phyloP scores from a whole-genome alignment of 2,329 filamentous ascomycete species.

The Cercospora sp. region DNA sequence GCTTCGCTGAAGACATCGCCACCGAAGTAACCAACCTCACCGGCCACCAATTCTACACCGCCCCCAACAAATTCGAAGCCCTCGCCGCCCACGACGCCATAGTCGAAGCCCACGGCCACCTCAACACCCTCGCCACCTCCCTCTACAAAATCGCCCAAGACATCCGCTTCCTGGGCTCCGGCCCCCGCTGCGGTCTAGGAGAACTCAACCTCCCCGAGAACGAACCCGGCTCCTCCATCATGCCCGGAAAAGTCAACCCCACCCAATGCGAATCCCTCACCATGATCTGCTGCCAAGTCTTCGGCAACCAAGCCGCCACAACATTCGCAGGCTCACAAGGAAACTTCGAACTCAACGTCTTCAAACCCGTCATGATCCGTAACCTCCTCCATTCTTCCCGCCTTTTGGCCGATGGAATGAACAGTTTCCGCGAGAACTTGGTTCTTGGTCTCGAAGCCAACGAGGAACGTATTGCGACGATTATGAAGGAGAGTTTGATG shows the following conservation, averaged over 20 bases:
- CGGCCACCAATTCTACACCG: conserved; percentile 88
- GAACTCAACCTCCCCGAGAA: conserved; percentile 95
- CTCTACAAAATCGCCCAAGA: conserved; percentile 99
- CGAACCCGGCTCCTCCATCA: conserved; percentile 96
- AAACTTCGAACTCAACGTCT: conserved; percentile 98
- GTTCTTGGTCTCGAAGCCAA: conserved; percentile 87
- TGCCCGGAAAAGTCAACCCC: conserved; percentile 99
- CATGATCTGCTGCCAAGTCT: conserved; percentile 96
- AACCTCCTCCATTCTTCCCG: conserved; percentile 92
- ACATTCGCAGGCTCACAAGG: conserved; percentile 96
- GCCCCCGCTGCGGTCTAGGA: conserved; percentile 90
- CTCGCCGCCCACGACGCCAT: conserved; percentile 94
- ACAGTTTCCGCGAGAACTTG: conserved; percentile 91
- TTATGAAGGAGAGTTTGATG: conserved; percentile 97
- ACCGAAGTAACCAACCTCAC: conserved; percentile 90
- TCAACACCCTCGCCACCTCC: conserved; percentile 89
- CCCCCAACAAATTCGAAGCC: conserved; percentile 98
- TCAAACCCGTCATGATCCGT: conserved; percentile 94
- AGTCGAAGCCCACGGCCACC: conserved; percentile 86
- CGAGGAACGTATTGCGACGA: conserved; percentile 83
- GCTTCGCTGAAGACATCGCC: conserved; percentile 91
- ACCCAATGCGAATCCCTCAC: conserved; percentile 97
- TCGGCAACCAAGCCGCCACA: conserved; percentile 92
- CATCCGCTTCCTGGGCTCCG: conserved; percentile 93
- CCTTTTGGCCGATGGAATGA: conserved; percentile 88